phyloP scores from a whole-genome alignment of 805 yeast species.

The Brettanomyces nanus region DNA sequence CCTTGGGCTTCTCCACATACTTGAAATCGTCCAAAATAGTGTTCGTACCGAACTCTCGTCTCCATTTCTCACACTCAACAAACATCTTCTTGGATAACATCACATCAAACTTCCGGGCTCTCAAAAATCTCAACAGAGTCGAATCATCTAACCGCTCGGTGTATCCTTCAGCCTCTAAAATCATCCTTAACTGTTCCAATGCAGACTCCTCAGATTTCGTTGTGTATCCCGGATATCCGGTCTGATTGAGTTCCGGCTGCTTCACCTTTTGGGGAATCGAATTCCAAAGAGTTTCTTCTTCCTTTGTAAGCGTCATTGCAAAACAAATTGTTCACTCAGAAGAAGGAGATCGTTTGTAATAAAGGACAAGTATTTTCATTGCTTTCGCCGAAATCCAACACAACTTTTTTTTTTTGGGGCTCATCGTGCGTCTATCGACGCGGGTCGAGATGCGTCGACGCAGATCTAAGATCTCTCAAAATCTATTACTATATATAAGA shows the following conservation, averaged over 20 bases:
- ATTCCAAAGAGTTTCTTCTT: conserved; percentile 2
- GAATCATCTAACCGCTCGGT: conserved; percentile 82
- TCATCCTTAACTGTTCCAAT: conserved; percentile 48
- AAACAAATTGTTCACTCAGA: background rate
- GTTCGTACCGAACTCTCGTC: conserved; percentile 78
- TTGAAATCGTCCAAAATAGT: conserved; percentile 82
- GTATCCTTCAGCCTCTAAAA: conserved; percentile 57
- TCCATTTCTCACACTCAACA: conserved; percentile 84
- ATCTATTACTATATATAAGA: too few species aligned
- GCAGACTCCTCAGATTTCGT: conserved; percentile 58
- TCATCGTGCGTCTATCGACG: too few species aligned
- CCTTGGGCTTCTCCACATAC: conserved; percentile 86
- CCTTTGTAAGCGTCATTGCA: conserved; percentile 2
- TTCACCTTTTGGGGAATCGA: conserved; percentile 39
- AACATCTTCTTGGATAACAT: conserved; percentile 75
- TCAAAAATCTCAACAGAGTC: conserved; percentile 70
- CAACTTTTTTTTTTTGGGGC: too few species aligned
- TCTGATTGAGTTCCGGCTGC: conserved; percentile 39
- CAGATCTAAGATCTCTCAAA: too few species aligned
- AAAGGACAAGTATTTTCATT: too few species aligned
- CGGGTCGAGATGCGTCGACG: too few species aligned
- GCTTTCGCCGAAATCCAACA: too few species aligned
- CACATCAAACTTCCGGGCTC: conserved; percentile 93
- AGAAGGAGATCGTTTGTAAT: background rate
- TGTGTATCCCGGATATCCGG: conserved; percentile 79